Evolutionary conservation across 495 filamentous ascomycete genomes (phyloP).

Genomic region (Penicillium verhagenii): DNA sequence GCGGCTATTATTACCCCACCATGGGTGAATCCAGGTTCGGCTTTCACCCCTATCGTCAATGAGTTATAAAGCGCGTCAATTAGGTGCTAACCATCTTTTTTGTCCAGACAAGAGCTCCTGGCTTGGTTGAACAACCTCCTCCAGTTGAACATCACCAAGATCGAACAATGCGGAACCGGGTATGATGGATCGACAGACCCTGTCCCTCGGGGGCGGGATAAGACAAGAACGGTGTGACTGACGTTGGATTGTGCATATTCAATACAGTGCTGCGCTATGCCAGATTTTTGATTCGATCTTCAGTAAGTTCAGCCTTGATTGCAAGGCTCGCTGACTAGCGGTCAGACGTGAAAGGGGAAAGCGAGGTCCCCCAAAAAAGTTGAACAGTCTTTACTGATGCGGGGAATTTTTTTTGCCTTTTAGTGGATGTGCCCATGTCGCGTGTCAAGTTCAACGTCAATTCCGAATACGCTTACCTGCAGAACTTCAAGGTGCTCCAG

Average conservation of each 20-base stretch:
- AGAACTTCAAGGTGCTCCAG: slow-evolving; percentile 96
- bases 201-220: slow-evolving; percentile 3
- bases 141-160: slow-evolving; percentile 94
- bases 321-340: neutral
- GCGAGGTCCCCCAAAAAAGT: neutral
- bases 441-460: slow-evolving; percentile 98
- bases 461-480: slow-evolving; percentile 93
- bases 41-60: slow-evolving; percentile 18
- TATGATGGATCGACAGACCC: slow-evolving; percentile 53
- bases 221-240: slow-evolving; percentile 13
- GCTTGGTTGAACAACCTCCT: slow-evolving; percentile 97
- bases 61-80: slow-evolving; percentile 1
- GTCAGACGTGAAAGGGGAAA: neutral
- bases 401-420: slow-evolving; percentile 14
- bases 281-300: slow-evolving; percentile 97
- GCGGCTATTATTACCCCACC: slow-evolving; percentile 38
- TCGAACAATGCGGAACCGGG: slow-evolving; percentile 99
- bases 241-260: slow-evolving; percentile 8
- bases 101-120: slow-evolving; percentile 84
- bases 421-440: slow-evolving; percentile 91
- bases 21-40: slow-evolving; percentile 58
- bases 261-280: slow-evolving; percentile 85
- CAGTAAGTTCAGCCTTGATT: slow-evolving; percentile 49
- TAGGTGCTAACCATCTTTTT: slow-evolving; percentile 4
- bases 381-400: slow-evolving; percentile 16